A percentile compares a stretch with the other conserved stretches of the same genome.
Evolutionary conservation across 345 rosid species (phyloP).

Genomic region (Firmiana major): DNA sequence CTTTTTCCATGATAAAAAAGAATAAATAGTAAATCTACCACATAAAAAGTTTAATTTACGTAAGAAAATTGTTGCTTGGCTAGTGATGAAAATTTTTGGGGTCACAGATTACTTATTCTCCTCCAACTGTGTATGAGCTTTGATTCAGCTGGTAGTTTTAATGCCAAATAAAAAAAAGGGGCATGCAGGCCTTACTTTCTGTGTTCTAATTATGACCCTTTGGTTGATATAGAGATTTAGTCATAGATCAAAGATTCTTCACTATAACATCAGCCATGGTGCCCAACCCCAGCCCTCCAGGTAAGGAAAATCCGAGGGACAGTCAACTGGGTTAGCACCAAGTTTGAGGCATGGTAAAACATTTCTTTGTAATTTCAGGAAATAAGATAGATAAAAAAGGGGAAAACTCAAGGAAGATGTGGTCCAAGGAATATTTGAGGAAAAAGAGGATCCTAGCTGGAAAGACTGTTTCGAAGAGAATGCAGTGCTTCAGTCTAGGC

Average conservation of each 20-base stretch:
- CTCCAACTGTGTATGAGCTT: neutral
- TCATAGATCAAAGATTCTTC: neutral
- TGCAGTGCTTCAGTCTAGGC: neutral
- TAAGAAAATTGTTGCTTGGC: neutral
- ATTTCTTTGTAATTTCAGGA: neutral
- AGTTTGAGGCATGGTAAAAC: neutral
- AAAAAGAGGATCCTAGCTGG: neutral
- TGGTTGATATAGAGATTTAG: neutral
- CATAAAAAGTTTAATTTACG: neutral
- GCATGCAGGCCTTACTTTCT: neutral
- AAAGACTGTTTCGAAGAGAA: neutral
- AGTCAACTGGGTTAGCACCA: neutral
- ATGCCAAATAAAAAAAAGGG: no score
- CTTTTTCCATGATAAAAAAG: neutral
- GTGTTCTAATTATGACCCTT: neutral
- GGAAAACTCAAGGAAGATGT: neutral
- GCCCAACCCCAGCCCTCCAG: neutral
- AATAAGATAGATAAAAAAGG: neutral
- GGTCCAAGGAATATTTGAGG: slow-evolving; percentile 10
- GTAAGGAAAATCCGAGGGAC: neutral
- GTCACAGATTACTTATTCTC: neutral
- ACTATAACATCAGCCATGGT: neutral
- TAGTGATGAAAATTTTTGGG: neutral
- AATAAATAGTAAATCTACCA: neutral
- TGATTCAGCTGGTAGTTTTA: neutral